Evolutionary conservation across 257 asterid genomes (phyloP).

Genomic region (Nicotiana obtusifolia): DNA sequence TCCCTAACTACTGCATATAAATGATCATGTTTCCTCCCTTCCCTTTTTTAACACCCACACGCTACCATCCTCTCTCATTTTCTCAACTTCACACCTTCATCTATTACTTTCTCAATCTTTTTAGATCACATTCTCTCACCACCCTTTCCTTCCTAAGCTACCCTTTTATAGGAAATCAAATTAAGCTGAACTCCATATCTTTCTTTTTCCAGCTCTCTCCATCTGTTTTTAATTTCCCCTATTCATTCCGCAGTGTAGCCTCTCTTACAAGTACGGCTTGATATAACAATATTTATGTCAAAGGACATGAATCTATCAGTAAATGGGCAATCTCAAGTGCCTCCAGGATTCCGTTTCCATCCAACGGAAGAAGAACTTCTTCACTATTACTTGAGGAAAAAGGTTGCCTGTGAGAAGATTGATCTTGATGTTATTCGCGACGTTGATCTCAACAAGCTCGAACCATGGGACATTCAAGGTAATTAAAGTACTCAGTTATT

Average conservation of each 20-base stretch:
- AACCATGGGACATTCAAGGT: slow-evolving; percentile 99
- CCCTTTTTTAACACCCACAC: slow-evolving; percentile 20
- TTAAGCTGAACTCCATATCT: background rate
- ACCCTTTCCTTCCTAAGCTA: background rate
- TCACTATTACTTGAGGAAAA: slow-evolving; percentile 77
- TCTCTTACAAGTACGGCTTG: too few relatives aligned
- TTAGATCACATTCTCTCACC: background rate
- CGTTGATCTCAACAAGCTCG: slow-evolving; percentile 88
- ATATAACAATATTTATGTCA: background rate
- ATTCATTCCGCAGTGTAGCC: too few relatives aligned
- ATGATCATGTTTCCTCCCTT: slow-evolving; percentile 35
- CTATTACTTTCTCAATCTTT: background rate
- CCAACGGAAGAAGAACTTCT: slow-evolving; percentile 93
- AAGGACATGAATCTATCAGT: slow-evolving; percentile 68
- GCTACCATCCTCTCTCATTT: background rate
- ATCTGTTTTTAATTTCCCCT: too few relatives aligned
- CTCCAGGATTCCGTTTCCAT: slow-evolving; percentile 90
- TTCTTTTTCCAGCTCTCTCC: background rate
- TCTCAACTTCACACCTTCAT: background rate
- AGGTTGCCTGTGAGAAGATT: slow-evolving; percentile 56
- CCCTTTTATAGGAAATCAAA: background rate
- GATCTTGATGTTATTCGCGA: slow-evolving; percentile 90
- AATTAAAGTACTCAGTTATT: too few relatives aligned
- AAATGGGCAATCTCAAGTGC: slow-evolving; percentile 78
- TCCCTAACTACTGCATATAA: slow-evolving; percentile 40